These are phyloP conservation scores for Syzygium aqueum DNA, from an alignment of 345 rosid species.

Conservation along the genomic window DNA sequence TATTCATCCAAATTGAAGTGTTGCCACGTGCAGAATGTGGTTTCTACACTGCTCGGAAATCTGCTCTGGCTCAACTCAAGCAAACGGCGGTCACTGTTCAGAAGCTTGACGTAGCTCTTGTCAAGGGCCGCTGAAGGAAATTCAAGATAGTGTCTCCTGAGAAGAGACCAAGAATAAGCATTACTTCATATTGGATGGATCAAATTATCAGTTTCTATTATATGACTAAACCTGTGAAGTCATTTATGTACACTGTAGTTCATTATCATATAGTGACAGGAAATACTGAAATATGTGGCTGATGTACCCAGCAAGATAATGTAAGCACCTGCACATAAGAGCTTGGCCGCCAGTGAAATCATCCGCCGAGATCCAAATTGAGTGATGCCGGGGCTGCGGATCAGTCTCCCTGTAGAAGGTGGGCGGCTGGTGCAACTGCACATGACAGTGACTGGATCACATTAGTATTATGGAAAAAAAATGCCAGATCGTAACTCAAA, in stretches of 20 bases:
- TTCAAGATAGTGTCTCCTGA: conserved; percentile 45
- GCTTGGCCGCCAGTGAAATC: conserved; percentile 21
- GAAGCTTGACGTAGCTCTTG: conserved; percentile 35
- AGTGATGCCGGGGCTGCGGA: conserved; percentile 22
- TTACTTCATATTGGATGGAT: not conserved
- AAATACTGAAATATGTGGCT: not conserved
- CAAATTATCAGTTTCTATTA: not conserved
- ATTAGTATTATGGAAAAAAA: not conserved
- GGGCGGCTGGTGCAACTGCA: conserved; percentile 15
- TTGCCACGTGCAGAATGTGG: not conserved
- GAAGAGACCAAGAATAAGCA: not conserved
- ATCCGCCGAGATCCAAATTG: conserved; percentile 7
- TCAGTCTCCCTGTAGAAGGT: conserved; percentile 4
- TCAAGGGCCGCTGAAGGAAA: conserved; percentile 38
- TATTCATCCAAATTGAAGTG: not conserved
- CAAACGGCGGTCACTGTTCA: conserved; percentile 26
- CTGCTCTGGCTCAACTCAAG: conserved; percentile 6
- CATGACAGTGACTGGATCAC: not conserved
- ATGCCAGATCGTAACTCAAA: not conserved
- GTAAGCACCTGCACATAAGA: not conserved
- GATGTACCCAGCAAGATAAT: not conserved
- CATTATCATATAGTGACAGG: not conserved
- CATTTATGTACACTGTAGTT: not conserved
- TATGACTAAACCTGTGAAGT: not conserved
- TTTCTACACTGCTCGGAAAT: conserved; percentile 9